phyloP scores from a whole-genome alignment of 176 grass and related monocot genomes.

The Secale cereale region DNA sequence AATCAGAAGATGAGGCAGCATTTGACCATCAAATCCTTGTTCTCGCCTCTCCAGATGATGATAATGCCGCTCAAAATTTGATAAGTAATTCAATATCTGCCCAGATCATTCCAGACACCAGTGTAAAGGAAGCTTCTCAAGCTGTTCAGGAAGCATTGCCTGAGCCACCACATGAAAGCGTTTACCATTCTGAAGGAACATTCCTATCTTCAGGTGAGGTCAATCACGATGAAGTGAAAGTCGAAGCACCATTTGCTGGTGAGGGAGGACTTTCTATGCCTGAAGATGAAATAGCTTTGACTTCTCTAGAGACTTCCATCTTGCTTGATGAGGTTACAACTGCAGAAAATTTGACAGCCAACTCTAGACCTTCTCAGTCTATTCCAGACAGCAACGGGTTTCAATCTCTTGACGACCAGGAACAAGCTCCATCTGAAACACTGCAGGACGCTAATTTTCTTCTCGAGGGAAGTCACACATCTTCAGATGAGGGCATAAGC shows the following conservation, averaged over 20 bases:
- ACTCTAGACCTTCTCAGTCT: not conserved
- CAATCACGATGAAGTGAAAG: not conserved
- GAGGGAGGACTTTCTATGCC: not conserved
- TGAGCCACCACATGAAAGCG: not conserved
- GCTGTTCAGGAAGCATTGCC: not conserved
- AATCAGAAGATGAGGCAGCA: not conserved
- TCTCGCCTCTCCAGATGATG: not conserved
- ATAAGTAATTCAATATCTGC: not conserved
- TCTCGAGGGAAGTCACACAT: constrained; percentile 23
- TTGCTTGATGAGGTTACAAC: constrained; percentile 11
- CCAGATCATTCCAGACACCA: not conserved
- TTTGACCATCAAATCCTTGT: not conserved
- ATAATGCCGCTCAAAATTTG: not conserved
- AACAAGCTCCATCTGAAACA: constrained; percentile 1
- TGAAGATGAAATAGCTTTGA: not conserved
- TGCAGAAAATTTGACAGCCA: constrained; percentile 8
- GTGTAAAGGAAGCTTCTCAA: constrained; percentile 3
- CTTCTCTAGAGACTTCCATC: constrained; percentile 16
- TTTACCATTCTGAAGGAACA: constrained; percentile 9
- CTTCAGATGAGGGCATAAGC: constrained; percentile 21
- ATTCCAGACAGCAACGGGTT: not conserved
- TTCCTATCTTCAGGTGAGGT: not conserved
- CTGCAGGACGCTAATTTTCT: not conserved
- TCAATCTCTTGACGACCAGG: not conserved
- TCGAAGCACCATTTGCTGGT: not conserved